phyloP scores from a whole-genome alignment of 441 rosid genomes.

The Mallotus japonicus region DNA sequence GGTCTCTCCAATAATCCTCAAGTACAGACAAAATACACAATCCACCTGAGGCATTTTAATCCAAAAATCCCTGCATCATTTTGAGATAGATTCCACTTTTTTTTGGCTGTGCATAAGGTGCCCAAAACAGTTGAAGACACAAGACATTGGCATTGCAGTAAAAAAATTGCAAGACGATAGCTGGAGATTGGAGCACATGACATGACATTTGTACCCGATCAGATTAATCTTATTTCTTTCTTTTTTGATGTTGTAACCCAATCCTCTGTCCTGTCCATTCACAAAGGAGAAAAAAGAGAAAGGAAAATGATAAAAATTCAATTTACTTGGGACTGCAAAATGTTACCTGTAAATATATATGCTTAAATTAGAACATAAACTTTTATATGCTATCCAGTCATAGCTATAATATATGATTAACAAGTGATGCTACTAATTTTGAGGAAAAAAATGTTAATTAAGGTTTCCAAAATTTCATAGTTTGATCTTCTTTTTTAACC shows the following conservation, averaged over 20 bases:
- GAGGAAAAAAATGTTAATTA: too few relatives aligned
- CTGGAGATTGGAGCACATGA: not conserved
- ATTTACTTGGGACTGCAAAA: constrained; percentile 9
- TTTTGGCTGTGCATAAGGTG: not conserved
- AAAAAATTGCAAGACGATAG: not conserved
- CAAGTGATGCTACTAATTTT: too few relatives aligned
- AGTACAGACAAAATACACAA: constrained; percentile 42
- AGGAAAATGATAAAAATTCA: not conserved
- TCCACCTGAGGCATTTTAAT: constrained; percentile 31
- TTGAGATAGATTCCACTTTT: not conserved
- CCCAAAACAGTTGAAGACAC: constrained; percentile 5
- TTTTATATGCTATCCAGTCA: not conserved
- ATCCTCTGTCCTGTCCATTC: constrained; percentile 1
- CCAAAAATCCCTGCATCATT: not conserved
- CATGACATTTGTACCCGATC: not conserved
- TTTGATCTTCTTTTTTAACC: too few relatives aligned
- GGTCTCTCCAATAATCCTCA: constrained; percentile 68
- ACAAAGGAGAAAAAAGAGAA: not conserved
- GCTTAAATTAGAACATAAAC: not conserved
- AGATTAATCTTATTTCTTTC: constrained; percentile 6
- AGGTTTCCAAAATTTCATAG: too few relatives aligned
- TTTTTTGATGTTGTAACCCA: constrained; percentile 12
- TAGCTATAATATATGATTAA: too few relatives aligned
- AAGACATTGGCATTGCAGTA: not conserved
- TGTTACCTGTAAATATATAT: constrained; percentile 21